Evolutionary conservation across 805 yeast genomes (phyloP).

Genomic region (Lachancea dasiensis): DNA sequence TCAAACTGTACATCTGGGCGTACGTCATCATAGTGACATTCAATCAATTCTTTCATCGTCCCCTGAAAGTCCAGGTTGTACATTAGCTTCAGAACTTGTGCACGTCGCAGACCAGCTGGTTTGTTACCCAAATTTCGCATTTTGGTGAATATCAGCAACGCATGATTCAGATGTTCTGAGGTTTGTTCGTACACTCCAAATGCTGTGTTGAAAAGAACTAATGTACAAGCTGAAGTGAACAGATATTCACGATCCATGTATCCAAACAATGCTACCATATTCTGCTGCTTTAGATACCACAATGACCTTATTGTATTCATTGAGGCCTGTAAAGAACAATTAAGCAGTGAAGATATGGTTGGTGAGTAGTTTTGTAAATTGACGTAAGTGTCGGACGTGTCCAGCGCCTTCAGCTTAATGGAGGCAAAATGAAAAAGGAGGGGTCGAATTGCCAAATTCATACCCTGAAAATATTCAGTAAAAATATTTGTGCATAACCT

Average conservation of each 20-base stretch:
- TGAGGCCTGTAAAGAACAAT: slow-evolving; percentile 76
- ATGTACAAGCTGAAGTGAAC: slow-evolving; percentile 69
- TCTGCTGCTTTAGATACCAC: slow-evolving; percentile 70
- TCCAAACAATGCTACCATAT: slow-evolving; percentile 80
- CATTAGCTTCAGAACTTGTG: slow-evolving; percentile 60
- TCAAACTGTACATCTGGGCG: slow-evolving; percentile 21
- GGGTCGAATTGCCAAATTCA: slow-evolving; percentile 74
- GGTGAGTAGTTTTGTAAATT: slow-evolving; percentile 64
- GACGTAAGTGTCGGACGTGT: slow-evolving; percentile 41
- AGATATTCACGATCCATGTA: slow-evolving; percentile 83
- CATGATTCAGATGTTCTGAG: slow-evolving; percentile 63
- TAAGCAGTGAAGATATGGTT: slow-evolving; percentile 59
- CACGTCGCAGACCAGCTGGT: slow-evolving; percentile 71
- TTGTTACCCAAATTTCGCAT: slow-evolving; percentile 76
- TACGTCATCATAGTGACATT: slow-evolving; percentile 47
- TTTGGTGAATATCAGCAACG: slow-evolving; percentile 58
- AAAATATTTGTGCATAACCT: slow-evolving; percentile 66
- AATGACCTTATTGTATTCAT: slow-evolving; percentile 66
- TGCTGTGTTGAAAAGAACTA: slow-evolving; percentile 67
- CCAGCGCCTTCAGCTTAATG: slow-evolving; percentile 49
- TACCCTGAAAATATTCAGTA: slow-evolving; percentile 80
- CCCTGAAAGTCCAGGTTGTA: slow-evolving; percentile 64
- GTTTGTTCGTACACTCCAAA: slow-evolving; percentile 81
- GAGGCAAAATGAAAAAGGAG: slow-evolving; percentile 70
- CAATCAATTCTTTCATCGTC: slow-evolving; percentile 49